Conservation (phyloP, 106 monocot genomes). For the Dendrobium chrysotoxum region DNA sequence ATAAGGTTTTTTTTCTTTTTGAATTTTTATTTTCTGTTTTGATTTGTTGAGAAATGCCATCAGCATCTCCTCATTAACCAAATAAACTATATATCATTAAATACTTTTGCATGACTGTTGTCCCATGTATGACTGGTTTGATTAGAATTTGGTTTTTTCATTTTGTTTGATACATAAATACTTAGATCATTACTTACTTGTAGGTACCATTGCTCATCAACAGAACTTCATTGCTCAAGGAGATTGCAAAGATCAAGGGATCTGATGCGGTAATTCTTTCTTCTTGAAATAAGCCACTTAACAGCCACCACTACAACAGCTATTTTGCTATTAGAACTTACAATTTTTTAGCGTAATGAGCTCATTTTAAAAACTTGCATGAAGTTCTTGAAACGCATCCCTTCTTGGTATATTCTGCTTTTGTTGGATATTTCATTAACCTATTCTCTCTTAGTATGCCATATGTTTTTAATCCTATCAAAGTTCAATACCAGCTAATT, state of each 20-base stretch:
- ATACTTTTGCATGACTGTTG: neutral
- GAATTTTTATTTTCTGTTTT: neutral
- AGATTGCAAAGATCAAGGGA: conserved; percentile 34
- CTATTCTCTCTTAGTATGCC: neutral
- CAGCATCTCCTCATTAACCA: neutral
- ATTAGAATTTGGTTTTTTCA: neutral
- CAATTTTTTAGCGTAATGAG: neutral
- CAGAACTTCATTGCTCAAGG: conserved; percentile 25
- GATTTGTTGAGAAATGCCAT: neutral
- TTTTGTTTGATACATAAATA: neutral
- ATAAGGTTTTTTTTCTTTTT: neutral
- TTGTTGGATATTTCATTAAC: neutral
- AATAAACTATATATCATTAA: neutral
- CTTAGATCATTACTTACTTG: neutral
- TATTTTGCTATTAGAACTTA: neutral
- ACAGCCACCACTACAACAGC: neutral
- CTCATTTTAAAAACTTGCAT: neutral
- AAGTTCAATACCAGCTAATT: neutral
- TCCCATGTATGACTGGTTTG: neutral
- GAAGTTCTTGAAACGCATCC: neutral
- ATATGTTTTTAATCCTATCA: neutral
- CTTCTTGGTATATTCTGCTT: neutral
- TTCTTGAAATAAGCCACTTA: neutral
- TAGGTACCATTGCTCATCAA: conserved; percentile 48
- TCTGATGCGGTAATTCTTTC: conserved; percentile 24